These are phyloP conservation scores for Euphorbia lathyris DNA, from an alignment of 345 rosid species.

Conservation along the genomic window DNA sequence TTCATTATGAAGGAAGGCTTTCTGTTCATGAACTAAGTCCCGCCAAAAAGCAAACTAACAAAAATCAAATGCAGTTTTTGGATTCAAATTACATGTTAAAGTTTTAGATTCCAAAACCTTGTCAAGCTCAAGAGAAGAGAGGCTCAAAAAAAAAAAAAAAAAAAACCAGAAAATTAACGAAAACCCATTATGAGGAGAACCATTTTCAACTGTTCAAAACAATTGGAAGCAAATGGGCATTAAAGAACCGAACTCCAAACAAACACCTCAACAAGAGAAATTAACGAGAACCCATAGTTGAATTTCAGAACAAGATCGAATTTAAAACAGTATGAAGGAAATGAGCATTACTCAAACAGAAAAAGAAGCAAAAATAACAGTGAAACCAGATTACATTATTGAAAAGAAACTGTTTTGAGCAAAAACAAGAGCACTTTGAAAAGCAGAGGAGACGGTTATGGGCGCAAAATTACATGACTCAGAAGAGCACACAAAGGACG, in stretches of 20 bases:
- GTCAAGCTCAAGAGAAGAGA: conserved; percentile 15
- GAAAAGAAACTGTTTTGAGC: conserved; percentile 16
- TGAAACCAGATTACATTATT: conserved; percentile 38
- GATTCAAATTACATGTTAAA: conserved; percentile 39
- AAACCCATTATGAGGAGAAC: conserved; percentile 32
- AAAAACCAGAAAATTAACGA: conserved; percentile 38
- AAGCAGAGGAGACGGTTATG: neutral
- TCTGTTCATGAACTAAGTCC: conserved; percentile 28
- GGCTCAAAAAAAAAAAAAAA: conserved; percentile 7
- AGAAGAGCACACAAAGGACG: no score
- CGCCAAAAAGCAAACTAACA: conserved; percentile 30
- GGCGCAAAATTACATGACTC: conserved; percentile 21
- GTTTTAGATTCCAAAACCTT: conserved; percentile 13
- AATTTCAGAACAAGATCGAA: conserved; percentile 11
- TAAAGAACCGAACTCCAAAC: conserved; percentile 4
- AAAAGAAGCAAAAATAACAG: no score
- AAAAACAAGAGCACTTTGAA: conserved; percentile 7
- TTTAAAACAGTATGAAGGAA: no score
- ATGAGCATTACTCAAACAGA: no score
- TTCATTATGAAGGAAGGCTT: conserved; percentile 22
- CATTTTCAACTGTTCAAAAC: conserved; percentile 20
- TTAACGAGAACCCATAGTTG: conserved; percentile 40
- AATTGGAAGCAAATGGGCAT: conserved; percentile 37
- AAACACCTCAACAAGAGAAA: conserved; percentile 11
- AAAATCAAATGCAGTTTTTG: conserved; percentile 11